Evolutionary conservation across 2,329 filamentous ascomycete species (phyloP).

Genomic region (Epichloe typhina): DNA sequence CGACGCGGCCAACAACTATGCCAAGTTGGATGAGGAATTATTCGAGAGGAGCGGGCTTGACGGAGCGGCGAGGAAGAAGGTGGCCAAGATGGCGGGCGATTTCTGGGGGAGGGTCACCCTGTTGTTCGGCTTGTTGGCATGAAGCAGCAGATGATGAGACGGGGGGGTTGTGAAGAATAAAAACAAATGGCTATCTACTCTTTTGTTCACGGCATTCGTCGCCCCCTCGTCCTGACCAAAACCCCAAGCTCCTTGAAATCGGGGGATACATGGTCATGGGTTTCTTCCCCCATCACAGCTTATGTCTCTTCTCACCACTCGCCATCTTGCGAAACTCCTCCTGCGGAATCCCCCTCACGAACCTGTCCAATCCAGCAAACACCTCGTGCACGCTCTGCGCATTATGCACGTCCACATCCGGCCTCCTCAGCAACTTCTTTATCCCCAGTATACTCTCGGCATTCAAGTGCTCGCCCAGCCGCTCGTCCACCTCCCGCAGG

Average conservation of each 20-base stretch:
- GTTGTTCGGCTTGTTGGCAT: constrained; percentile 63
- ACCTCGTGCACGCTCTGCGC: constrained; percentile 71
- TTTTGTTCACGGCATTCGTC: too few species aligned
- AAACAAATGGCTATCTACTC: too few species aligned
- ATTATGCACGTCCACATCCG: constrained; percentile 61
- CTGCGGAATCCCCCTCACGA: constrained; percentile 69
- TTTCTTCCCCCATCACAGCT: constrained; percentile 41
- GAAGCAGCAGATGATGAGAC: background rate
- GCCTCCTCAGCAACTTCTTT: constrained; percentile 68
- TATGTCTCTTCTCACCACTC: constrained; percentile 84
- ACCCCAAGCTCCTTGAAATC: too few species aligned
- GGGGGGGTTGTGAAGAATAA: background rate
- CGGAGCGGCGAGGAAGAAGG: constrained; percentile 33
- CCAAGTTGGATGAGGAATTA: constrained; percentile 33
- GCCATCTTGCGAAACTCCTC: constrained; percentile 79
- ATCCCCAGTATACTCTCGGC: constrained; percentile 69
- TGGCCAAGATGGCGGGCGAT: constrained; percentile 53
- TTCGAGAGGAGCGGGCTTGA: constrained; percentile 34
- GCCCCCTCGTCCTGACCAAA: too few species aligned
- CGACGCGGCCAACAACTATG: constrained; percentile 18
- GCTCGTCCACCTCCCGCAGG: constrained; percentile 65
- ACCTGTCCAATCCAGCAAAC: constrained; percentile 71
- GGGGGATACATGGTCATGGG: too few species aligned
- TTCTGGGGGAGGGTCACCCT: constrained; percentile 77
- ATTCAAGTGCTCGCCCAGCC: constrained; percentile 67